phyloP scores from a whole-genome alignment of 306 rosid genomes.

The Pyrus betulifolia region DNA sequence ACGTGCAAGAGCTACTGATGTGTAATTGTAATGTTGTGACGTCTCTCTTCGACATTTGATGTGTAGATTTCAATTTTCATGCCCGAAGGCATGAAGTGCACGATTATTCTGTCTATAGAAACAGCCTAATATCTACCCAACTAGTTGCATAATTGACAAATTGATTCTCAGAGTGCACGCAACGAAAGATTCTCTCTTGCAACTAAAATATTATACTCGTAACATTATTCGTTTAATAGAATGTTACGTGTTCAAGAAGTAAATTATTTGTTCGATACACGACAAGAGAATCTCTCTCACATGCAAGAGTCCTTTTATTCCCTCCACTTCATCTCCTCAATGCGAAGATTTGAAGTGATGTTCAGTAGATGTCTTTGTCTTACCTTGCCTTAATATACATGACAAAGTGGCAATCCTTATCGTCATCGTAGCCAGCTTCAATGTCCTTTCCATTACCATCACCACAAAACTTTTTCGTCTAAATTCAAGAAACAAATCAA shows the following conservation, averaged over 20 bases:
- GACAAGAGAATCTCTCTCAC: neutral
- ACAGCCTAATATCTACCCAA: neutral
- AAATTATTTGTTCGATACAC: neutral
- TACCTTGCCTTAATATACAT: no score
- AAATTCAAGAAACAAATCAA: neutral
- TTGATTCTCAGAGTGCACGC: neutral
- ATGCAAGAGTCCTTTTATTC: neutral
- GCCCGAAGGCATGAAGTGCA: neutral
- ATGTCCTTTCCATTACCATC: constrained; percentile 29
- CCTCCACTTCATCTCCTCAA: no score
- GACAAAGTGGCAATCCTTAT: no score
- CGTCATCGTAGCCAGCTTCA: constrained; percentile 13
- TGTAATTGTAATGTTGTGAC: neutral
- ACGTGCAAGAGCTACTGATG: neutral
- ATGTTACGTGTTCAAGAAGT: no score
- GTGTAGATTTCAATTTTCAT: neutral
- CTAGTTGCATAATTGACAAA: neutral
- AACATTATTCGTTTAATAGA: no score
- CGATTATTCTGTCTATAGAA: neutral
- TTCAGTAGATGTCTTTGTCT: no score
- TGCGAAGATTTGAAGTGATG: no score
- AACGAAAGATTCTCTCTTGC: no score
- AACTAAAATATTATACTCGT: no score
- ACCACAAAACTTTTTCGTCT: constrained; percentile 8
- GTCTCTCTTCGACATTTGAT: neutral